Base-by-base conservation (phyloP, 768 basidiomycete genomes). In the Strobilomyces dryophilus region DNA sequence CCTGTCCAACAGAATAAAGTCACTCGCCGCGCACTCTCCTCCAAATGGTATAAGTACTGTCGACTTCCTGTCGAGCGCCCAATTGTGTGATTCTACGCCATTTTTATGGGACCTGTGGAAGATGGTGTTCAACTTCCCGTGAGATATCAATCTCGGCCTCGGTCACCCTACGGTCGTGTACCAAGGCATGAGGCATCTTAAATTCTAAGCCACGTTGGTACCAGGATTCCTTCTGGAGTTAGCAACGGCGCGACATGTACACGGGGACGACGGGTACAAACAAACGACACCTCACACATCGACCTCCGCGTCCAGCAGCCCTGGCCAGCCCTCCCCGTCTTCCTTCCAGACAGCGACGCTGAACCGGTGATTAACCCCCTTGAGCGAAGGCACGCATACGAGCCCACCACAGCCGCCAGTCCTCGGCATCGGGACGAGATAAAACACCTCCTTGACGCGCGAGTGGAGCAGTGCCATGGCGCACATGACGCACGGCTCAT, bases 401-500 rank as follows among this genome's bases (percentile, higher is more conserved):
- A 77, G 65, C 29, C 90, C 81, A 12, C 94, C 92, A 55, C 92
- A 93, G 0, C 95, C 95, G 26, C 97, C 95, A 0, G 92, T 94
- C 48, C 77, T 72, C 0, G 76, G 71, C 83, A 89, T 90, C 1
- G 87, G 80, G 24, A 81, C 65, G 32, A 98, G 65, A 64, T 85
- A 84, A 65, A 91, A 79, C 7, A 98, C 79, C 55, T 93, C 85
- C 61, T 88, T 87, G 51, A 98, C 92, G n/a, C 97, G 82, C 1
- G 91, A 94, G 70, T 99, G 97, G 7, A 97, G 73, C 20, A 98
- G 73, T 2, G 94, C 92, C 97, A 99, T 99, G 61, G 85, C 83
- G 68, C 97, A 99, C 92, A 98, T 93, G 52, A 99, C 80, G 61
- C 97, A 99, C 0, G 97, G 97, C 61, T 99, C 97, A 70, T 99